Evolutionary conservation across 2,329 filamentous ascomycete genomes (phyloP).

Genomic region (Hirsutella rhossiliensis): DNA sequence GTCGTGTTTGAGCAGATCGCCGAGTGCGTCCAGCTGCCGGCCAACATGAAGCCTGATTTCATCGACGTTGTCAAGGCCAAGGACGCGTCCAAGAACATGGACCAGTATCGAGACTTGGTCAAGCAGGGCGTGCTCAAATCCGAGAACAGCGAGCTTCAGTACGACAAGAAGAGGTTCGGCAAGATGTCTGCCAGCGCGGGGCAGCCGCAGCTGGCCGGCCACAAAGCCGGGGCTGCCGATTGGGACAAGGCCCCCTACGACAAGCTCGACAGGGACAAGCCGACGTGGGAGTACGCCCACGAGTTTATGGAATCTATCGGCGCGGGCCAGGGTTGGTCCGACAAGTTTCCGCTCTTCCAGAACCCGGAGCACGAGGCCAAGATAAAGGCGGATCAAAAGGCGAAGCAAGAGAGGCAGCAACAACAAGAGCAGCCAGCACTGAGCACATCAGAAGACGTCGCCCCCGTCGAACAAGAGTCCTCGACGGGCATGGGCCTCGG

Average conservation of each 20-base stretch:
- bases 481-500: background rate
- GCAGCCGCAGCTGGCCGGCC: background rate
- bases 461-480: background rate
- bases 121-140: background rate
- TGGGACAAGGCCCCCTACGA: background rate
- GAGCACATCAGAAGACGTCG: background rate
- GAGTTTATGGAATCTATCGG: background rate
- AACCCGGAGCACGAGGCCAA: background rate
- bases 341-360: background rate
- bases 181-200: background rate
- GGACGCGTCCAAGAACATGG: background rate
- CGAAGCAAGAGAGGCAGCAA: background rate
- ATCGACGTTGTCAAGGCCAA: background rate
- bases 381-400: background rate
- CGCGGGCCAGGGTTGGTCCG: background rate
- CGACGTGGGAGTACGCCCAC: background rate
- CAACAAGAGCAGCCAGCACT: no score
- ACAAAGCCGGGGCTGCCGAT: background rate
- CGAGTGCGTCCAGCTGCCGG: background rate
- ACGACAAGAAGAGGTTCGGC: background rate
- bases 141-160: background rate
- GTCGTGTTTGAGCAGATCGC: background rate
- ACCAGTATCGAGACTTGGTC: background rate
- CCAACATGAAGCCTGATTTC: background rate
- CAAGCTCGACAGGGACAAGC: background rate